These are phyloP conservation scores for Polygonum aviculare DNA, from an alignment of 148 eudicot genomes.

Conservation along the genomic window DNA sequence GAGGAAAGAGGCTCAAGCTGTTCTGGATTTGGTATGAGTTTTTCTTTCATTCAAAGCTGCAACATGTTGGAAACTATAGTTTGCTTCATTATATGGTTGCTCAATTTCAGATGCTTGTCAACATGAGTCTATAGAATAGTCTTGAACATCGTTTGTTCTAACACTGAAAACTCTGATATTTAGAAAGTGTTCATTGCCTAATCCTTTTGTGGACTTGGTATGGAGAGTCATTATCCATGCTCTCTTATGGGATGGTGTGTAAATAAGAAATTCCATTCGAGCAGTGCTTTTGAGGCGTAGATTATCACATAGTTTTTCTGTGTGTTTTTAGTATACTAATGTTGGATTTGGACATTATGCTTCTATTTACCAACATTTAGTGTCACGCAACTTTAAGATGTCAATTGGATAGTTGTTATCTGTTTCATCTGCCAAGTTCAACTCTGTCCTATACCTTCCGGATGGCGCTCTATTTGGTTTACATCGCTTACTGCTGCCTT, in stretches of 20 bases:
- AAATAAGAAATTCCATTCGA: background rate
- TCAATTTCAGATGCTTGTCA: background rate
- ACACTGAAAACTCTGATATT: background rate
- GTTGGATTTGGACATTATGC: background rate
- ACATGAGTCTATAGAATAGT: background rate
- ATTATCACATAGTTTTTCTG: background rate
- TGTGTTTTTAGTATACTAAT: background rate
- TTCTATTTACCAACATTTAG: background rate
- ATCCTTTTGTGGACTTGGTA: background rate
- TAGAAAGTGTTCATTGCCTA: background rate
- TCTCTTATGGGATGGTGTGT: background rate
- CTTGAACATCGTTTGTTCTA: background rate
- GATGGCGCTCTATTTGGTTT: background rate
- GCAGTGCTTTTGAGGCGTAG: background rate
- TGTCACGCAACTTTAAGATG: background rate
- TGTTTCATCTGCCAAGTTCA: background rate
- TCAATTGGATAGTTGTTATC: background rate
- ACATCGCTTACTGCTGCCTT: background rate
- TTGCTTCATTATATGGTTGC: background rate
- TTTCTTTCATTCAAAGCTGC: background rate
- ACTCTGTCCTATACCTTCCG: background rate
- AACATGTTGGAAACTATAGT: constrained; percentile 9
- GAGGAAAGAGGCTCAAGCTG: constrained; percentile 73
- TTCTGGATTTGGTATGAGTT: constrained; percentile 64
- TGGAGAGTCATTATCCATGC: background rate